A percentile compares a stretch with the other conserved stretches of the same genome.
Evolutionary conservation across 345 rosid genomes (phyloP).

Genomic region (Anastatica hierochuntica): DNA sequence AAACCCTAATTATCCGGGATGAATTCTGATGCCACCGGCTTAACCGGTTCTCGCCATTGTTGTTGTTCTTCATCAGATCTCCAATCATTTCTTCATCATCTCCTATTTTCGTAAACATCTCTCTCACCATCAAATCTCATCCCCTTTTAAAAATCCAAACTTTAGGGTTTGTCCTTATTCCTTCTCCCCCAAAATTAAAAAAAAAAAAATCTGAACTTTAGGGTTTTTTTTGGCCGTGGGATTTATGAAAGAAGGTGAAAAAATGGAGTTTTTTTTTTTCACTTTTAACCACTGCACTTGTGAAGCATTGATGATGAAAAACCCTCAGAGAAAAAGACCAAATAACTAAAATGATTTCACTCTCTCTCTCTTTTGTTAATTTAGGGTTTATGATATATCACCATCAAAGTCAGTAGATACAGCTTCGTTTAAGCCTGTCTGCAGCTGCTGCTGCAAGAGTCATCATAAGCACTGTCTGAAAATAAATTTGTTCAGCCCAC

Average conservation of each 20-base stretch:
- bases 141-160: constrained; percentile 24
- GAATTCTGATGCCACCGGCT: constrained; percentile 62
- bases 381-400: constrained; percentile 52
- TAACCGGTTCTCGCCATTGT: constrained; percentile 26
- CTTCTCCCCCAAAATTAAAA: too few species aligned
- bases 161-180: constrained; percentile 13
- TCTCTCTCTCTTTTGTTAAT: constrained; percentile 21
- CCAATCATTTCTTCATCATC: constrained; percentile 50
- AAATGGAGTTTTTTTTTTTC: neutral
- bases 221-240: too few species aligned
- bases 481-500: too few species aligned
- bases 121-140: constrained; percentile 6
- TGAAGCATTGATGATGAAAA: constrained; percentile 26
- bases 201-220: constrained; percentile 17
- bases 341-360: too few species aligned
- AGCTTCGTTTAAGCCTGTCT: constrained; percentile 42
- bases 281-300: constrained; percentile 13
- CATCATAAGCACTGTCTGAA: constrained; percentile 60
- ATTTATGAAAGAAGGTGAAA: constrained; percentile 10
- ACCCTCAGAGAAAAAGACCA: constrained; percentile 26
- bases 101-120: constrained; percentile 47
- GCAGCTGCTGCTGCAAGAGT: constrained; percentile 36
- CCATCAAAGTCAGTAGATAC: constrained; percentile 75
- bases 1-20: constrained; percentile 88
- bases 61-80: constrained; percentile 33